Evolutionary conservation across 2,329 filamentous ascomycete genomes (phyloP).

Genomic region (Nigrograna mackinnonii): DNA sequence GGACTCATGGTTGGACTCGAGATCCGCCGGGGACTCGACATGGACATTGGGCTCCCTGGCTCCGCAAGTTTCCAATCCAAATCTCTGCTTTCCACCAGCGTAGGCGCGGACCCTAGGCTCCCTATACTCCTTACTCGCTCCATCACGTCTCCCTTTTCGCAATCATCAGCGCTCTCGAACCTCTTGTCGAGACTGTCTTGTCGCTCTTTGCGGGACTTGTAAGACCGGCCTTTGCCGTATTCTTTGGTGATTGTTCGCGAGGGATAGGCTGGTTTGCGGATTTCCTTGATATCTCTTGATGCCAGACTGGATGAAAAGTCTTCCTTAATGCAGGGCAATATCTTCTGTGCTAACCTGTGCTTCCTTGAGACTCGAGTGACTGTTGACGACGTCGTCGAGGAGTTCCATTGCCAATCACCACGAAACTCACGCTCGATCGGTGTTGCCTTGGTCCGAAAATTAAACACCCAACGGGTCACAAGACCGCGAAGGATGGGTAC

Average conservation of each 20-base stretch:
- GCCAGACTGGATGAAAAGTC: conserved; percentile 38
- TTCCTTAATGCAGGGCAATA: conserved; percentile 38
- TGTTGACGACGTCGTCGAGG: conserved; percentile 25
- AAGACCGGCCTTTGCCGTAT: conserved; percentile 24
- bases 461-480: conserved; percentile 44
- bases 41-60: conserved; percentile 14
- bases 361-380: conserved; percentile 23
- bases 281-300: too few relatives aligned
- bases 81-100: conserved; percentile 31
- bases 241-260: conserved; percentile 23
- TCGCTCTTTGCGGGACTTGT: conserved; percentile 26
- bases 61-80: conserved; percentile 14
- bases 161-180: conserved; percentile 25
- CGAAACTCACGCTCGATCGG: conserved; percentile 35
- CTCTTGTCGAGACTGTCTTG: conserved; percentile 28
- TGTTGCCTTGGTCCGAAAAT: conserved; percentile 38
- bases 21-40: conserved; percentile 27
- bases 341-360: conserved; percentile 30
- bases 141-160: conserved; percentile 36
- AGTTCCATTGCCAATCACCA: conserved; percentile 30
- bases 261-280: conserved; percentile 22
- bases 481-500: conserved; percentile 45
- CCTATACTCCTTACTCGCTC: conserved; percentile 37
- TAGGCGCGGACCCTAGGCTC: conserved; percentile 34
- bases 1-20: conserved; percentile 30